Conservation (phyloP, 2,329 filamentous ascomycete genomes). For the Colletotrichum sublineola region DNA sequence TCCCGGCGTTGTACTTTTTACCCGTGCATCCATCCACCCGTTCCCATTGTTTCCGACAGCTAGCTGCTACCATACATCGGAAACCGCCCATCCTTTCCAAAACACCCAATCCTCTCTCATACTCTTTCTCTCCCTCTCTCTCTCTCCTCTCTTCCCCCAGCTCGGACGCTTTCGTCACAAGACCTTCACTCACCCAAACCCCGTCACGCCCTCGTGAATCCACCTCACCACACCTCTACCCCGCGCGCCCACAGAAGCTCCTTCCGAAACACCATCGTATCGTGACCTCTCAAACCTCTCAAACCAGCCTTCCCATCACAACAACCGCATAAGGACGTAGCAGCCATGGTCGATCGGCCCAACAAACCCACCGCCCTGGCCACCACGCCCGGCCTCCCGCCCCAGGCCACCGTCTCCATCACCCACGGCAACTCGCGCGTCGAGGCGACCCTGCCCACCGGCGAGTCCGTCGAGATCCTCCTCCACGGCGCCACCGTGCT, state of each 20-base stretch:
- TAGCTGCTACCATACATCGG: conserved; percentile 1
- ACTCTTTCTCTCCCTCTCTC: background rate
- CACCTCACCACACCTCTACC: background rate
- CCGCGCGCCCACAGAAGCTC: background rate
- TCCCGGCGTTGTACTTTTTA: background rate
- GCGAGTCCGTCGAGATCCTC: conserved; percentile 87
- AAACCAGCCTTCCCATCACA: background rate
- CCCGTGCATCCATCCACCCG: conserved; percentile 9
- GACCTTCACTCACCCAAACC: background rate
- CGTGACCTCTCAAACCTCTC: conserved; percentile 1
- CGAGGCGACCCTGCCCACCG: conserved; percentile 84
- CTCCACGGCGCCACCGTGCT: conserved; percentile 94
- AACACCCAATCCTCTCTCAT: background rate
- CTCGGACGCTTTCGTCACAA: background rate
- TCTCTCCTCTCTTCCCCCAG: background rate
- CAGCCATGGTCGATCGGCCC: conserved; percentile 80
- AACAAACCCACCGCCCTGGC: conserved; percentile 86
- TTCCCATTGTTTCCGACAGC: conserved; percentile 14
- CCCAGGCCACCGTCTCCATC: conserved; percentile 82
- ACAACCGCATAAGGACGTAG: conserved; percentile 7
- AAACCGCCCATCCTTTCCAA: conserved; percentile 2
- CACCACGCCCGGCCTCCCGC: conserved; percentile 78
- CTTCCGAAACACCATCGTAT: conserved; percentile 18
- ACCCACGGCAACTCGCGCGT: conserved; percentile 79
- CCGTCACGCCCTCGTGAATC: conserved; percentile 2